Conservation (phyloP, 176 grass and related monocot genomes). For the Zoysia pacifica region DNA sequence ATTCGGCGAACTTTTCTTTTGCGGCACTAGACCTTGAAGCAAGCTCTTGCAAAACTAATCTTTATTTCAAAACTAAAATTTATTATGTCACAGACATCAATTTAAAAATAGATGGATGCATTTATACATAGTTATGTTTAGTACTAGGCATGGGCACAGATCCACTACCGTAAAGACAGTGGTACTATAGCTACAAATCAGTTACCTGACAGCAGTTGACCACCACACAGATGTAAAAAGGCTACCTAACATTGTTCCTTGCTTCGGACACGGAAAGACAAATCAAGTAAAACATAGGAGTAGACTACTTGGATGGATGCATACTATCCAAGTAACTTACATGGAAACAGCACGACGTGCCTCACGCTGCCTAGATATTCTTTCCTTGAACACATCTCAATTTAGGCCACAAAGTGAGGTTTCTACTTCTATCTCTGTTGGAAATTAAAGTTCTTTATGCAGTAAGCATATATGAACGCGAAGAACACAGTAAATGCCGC, state of each 20-base stretch:
- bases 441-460: constrained; percentile 74
- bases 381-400: not conserved
- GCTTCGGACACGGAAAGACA: constrained; percentile 9
- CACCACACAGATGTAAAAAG: not conserved
- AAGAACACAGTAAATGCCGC: constrained; percentile 67
- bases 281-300: not conserved
- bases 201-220: not conserved
- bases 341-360: not conserved
- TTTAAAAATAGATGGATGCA: too few relatives aligned
- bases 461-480: constrained; percentile 72
- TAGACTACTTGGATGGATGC: not conserved
- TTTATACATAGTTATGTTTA: too few relatives aligned
- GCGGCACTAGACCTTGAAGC: not conserved
- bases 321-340: constrained; percentile 9
- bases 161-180: too few relatives aligned
- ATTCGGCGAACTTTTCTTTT: not conserved
- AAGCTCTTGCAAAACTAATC: not conserved
- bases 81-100: too few relatives aligned
- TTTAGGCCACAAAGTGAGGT: not conserved
- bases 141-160: too few relatives aligned
- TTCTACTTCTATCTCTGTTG: constrained; percentile 59
- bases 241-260: not conserved
- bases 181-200: too few relatives aligned
- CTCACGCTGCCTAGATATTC: not conserved
- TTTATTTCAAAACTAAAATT: too few relatives aligned